phyloP scores from a whole-genome alignment of 2,329 filamentous ascomycete species.

The Talaromyces atroroseus region DNA sequence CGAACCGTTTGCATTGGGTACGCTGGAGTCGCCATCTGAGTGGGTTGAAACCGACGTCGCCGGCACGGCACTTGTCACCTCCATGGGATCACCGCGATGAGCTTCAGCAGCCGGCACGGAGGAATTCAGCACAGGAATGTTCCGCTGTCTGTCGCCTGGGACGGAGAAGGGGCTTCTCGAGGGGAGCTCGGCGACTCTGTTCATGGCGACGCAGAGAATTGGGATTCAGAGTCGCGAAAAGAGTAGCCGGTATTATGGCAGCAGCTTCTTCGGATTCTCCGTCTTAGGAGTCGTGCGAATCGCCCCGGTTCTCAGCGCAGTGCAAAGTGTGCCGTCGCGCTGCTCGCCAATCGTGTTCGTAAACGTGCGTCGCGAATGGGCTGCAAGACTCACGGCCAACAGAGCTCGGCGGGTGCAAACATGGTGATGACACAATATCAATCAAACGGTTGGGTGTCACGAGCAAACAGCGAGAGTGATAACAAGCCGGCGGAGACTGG shows the following conservation, averaged over 20 bases:
- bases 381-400: slow-evolving; percentile 10
- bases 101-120: slow-evolving; percentile 40
- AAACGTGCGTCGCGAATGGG: slow-evolving; percentile 7
- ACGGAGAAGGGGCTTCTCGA: slow-evolving; percentile 43
- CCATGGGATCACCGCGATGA: slow-evolving; percentile 50
- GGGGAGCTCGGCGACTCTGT: slow-evolving; percentile 36
- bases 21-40: slow-evolving; percentile 44
- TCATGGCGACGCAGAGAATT: slow-evolving; percentile 26
- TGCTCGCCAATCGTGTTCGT: background rate
- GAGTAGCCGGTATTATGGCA: background rate
- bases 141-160: slow-evolving; percentile 42
- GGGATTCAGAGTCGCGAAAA: background rate
- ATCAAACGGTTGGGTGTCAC: background rate
- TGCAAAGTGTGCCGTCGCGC: background rate
- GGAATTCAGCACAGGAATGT: slow-evolving; percentile 49
- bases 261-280: background rate
- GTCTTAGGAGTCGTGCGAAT: background rate
- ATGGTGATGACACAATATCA: slow-evolving; percentile 10
- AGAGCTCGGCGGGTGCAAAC: slow-evolving; percentile 4
- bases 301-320: background rate
- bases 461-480: background rate
- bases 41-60: slow-evolving; percentile 46
- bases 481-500: background rate
- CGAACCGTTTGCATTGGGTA: slow-evolving; percentile 31
- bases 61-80: slow-evolving; percentile 46